Evolutionary conservation across 345 rosid species (phyloP), one percentile per base, ranked within the genome.

Genomic region (Rhizophora mangle): DNA sequence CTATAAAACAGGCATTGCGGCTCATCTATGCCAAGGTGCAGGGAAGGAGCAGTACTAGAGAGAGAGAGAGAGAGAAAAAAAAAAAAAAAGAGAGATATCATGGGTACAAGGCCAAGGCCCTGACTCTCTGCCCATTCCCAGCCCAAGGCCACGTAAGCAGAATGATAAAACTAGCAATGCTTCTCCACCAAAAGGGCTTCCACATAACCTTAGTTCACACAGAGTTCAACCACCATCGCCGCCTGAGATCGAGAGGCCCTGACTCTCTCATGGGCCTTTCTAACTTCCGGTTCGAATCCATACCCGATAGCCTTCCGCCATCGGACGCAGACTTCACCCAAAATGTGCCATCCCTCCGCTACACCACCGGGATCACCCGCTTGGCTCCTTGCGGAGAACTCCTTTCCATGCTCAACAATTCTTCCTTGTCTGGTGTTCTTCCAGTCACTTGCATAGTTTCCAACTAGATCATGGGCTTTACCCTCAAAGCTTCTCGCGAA

Each of bases 371-470:
- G 56, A 64, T 27, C 26, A 55, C 20, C 8, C 56, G 68, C 63
- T 29, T 71, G 16, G 46, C 47, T 30, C 64, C 69, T 2, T 71
- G 56, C 47, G 56, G 32, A 53, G 53, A 71, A 4, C 68, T 63
- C 27, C 62, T 71, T 18, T 54, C 55, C 29, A 63, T 30, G 31
- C 68, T 71, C 68, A 71, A 62, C 22, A 22, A 66, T 13, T 29
- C 60, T 26, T 31, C 70, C 21, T 67, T 37, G 10, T 34, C 34
- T 0, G 8, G 37, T 7, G 47, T 16, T 26, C 67, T 67, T 52
- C 67, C 73, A 2, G 67, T 70, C 27, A 70, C 61, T 19, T 70
- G 73, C 34, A 32, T 70, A 2, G 31, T 70, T 39, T 70, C 67
- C 4, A 67, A 70, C 26, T 4, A 62, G 7, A 8, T 62, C 52